Conservation (phyloP, 2,329 filamentous ascomycete species). For the Phyllosticta citrichinensis region DNA sequence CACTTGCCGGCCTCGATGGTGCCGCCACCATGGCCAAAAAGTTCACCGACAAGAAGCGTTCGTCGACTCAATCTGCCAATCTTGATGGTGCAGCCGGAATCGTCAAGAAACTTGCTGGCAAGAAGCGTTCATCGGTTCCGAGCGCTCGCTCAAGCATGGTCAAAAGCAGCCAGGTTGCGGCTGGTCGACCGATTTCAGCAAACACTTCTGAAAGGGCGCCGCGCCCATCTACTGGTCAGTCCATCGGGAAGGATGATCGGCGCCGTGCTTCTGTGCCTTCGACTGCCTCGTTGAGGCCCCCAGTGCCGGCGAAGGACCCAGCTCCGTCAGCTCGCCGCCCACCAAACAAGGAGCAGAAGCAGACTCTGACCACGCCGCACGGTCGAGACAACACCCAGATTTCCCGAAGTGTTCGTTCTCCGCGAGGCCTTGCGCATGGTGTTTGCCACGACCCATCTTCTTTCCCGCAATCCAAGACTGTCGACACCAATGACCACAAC, state of each 20-base stretch:
- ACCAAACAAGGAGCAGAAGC: background rate
- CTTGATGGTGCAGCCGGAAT: background rate
- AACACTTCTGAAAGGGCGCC: background rate
- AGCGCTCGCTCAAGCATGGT: background rate
- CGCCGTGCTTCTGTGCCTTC: background rate
- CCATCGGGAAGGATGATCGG: background rate
- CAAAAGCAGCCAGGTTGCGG: background rate
- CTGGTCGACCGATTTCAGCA: background rate
- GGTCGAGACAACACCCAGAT: background rate
- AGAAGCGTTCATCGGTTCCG: background rate
- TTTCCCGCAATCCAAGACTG: background rate
- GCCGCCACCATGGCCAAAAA: no score
- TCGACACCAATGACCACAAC: background rate
- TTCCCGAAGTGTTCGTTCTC: background rate
- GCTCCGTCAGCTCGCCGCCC: background rate
- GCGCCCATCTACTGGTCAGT: background rate
- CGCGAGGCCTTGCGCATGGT: conserved; percentile 1
- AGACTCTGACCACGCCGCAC: background rate
- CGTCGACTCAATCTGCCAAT: no score
- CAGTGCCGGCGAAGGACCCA: conserved; percentile 1
- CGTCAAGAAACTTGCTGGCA: background rate
- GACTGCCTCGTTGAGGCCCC: background rate
- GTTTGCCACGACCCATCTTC: background rate
- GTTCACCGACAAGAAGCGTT: no score
- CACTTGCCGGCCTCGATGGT: no score